Conservation (phyloP, 108 stramenopile genomes). For the Mediolabrus comicus region DNA sequence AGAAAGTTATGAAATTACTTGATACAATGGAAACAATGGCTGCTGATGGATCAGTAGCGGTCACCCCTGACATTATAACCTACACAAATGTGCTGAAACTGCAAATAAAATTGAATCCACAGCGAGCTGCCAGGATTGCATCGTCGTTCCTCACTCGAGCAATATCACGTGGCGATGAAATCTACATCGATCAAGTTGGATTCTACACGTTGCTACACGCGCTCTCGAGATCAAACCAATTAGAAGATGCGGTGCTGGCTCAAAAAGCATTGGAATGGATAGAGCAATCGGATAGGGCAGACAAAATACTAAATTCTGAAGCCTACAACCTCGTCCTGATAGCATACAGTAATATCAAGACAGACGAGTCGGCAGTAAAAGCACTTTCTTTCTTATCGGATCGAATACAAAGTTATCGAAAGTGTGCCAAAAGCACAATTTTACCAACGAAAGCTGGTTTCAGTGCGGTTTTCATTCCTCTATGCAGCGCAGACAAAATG, state of each 20-base stretch:
- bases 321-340: slow-evolving; percentile 38
- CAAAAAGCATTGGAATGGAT: slow-evolving; percentile 38
- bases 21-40: slow-evolving; percentile 10
- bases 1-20: slow-evolving; percentile 35
- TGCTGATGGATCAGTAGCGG: neutral
- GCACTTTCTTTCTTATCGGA: slow-evolving; percentile 18
- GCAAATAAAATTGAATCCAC: slow-evolving; percentile 21
- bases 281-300: slow-evolving; percentile 13
- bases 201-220: slow-evolving; percentile 27
- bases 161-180: slow-evolving; percentile 7
- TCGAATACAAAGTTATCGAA: slow-evolving; percentile 13
- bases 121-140: slow-evolving; percentile 28
- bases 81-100: slow-evolving; percentile 39
- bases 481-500: slow-evolving; percentile 17
- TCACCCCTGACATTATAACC: slow-evolving; percentile 42
- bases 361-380: slow-evolving; percentile 11
- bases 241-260: slow-evolving; percentile 32
- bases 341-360: slow-evolving; percentile 31
- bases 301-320: slow-evolving; percentile 21
- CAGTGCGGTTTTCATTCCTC: slow-evolving; percentile 18
- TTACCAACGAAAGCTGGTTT: slow-evolving; percentile 40
- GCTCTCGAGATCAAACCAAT: slow-evolving; percentile 16
- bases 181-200: slow-evolving; percentile 24
- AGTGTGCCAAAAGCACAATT: slow-evolving; percentile 19
- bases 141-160: slow-evolving; percentile 16